These are phyloP conservation scores for Rhodotorula sp. DNA, from an alignment of 1,284 basidiomycete genomes.

Conservation along the genomic window DNA sequence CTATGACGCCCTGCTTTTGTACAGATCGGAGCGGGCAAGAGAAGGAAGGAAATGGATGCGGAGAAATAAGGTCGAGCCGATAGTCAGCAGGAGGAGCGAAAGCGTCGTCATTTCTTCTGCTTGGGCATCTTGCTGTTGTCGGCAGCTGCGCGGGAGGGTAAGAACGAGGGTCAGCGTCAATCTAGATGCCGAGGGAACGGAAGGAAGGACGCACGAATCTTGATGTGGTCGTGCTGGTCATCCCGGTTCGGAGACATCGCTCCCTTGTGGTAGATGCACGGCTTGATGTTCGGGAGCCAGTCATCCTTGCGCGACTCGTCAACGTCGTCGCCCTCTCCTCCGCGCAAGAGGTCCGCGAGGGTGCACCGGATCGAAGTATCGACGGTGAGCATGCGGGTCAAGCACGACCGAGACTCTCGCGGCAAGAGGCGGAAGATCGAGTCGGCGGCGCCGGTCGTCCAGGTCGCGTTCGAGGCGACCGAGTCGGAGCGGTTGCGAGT, in stretches of 20 bases:
- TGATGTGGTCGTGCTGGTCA: constrained; percentile 30
- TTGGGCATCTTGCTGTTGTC: constrained; percentile 23
- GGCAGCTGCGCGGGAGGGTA: neutral
- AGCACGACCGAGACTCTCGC: constrained; percentile 80
- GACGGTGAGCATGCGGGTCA: constrained; percentile 90
- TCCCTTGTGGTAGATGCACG: constrained; percentile 28
- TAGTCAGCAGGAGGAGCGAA: neutral
- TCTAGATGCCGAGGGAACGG: too few species aligned
- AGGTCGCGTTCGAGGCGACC: constrained; percentile 63
- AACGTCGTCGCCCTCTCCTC: constrained; percentile 53
- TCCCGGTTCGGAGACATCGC: constrained; percentile 10
- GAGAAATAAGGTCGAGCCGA: too few species aligned
- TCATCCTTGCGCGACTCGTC: constrained; percentile 45
- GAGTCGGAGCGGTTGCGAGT: constrained; percentile 24
- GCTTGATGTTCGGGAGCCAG: constrained; percentile 46
- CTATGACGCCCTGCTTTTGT: too few species aligned
- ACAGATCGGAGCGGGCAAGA: too few species aligned
- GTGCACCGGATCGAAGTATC: constrained; percentile 88
- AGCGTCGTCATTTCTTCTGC: constrained; percentile 7
- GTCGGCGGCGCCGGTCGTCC: constrained; percentile 80
- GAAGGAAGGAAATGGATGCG: neutral
- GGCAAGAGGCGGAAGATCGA: constrained; percentile 96
- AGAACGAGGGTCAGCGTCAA: neutral
- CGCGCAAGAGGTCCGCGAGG: constrained; percentile 85
- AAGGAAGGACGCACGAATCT: constrained; percentile 22